phyloP scores from a whole-genome alignment of 2,329 filamentous ascomycete species.

The Curvularia verruculosa region DNA sequence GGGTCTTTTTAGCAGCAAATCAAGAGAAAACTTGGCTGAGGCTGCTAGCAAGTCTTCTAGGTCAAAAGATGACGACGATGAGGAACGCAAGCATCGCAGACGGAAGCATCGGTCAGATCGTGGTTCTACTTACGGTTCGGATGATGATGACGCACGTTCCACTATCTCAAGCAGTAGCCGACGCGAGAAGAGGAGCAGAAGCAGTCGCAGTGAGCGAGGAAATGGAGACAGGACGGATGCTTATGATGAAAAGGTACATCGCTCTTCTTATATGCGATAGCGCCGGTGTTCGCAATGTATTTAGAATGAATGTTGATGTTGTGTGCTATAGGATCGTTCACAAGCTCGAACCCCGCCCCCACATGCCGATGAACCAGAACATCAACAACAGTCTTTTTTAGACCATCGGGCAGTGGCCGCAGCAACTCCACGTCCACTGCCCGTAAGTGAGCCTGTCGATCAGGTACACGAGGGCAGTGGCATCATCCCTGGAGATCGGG shows the following conservation, averaged over 20 bases:
- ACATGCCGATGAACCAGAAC: conserved; percentile 40
- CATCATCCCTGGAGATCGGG: conserved; percentile 43
- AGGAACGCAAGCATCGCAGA: conserved; percentile 52
- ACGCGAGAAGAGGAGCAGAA: conserved; percentile 52
- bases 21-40: conserved; percentile 47
- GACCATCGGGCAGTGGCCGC: conserved; percentile 65
- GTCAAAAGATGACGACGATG: conserved; percentile 45
- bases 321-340: conserved; percentile 40
- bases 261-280: conserved; percentile 39
- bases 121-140: conserved; percentile 48
- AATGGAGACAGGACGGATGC: conserved; percentile 45
- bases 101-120: conserved; percentile 52
- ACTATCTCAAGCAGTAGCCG: conserved; percentile 44
- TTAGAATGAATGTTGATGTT: conserved; percentile 42
- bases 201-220: conserved; percentile 45
- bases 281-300: conserved; percentile 33
- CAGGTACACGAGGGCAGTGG: conserved; percentile 32
- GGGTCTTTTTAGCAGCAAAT: conserved; percentile 56
- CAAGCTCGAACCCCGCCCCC: conserved; percentile 33
- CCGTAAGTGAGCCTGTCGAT: conserved; percentile 46
- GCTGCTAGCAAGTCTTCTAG: conserved; percentile 43
- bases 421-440: conserved; percentile 51
- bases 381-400: conserved; percentile 66
- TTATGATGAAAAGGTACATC: conserved; percentile 48
- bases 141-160: conserved; percentile 48